phyloP scores from a whole-genome alignment of 352 stramenopile genomes.

The Peronospora belbahrii region DNA sequence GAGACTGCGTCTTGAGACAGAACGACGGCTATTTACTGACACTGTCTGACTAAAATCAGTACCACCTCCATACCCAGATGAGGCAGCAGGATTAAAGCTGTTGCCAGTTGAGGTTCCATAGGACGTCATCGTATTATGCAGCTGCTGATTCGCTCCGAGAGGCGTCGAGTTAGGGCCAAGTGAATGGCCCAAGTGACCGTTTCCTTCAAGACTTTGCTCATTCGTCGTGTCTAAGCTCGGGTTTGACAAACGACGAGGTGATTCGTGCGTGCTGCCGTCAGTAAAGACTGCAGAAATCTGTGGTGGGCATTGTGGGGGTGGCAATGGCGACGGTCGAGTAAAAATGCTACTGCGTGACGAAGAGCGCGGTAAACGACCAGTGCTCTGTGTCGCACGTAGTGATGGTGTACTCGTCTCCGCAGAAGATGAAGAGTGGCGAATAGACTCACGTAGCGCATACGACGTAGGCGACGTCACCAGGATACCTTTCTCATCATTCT shows the following conservation, averaged over 20 bases:
- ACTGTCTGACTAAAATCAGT: slow-evolving; percentile 29
- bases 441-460: slow-evolving; percentile 67
- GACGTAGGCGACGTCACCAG: slow-evolving; percentile 78
- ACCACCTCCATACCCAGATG: slow-evolving; percentile 11
- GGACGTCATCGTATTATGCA: slow-evolving; percentile 19
- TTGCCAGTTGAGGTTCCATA: slow-evolving; percentile 10
- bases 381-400: slow-evolving; percentile 15
- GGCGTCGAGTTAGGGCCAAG: slow-evolving; percentile 44
- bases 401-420: slow-evolving; percentile 29
- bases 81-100: slow-evolving; percentile 24
- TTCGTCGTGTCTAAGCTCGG: slow-evolving; percentile 47
- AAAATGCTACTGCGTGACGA: slow-evolving; percentile 53
- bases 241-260: slow-evolving; percentile 59
- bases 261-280: slow-evolving; percentile 11
- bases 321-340: slow-evolving; percentile 48
- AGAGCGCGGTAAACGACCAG: slow-evolving; percentile 19
- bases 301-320: slow-evolving; percentile 45
- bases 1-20: slow-evolving; percentile 60
- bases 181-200: slow-evolving; percentile 53
- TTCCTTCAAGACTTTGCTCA: slow-evolving; percentile 24
- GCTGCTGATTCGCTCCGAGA: slow-evolving; percentile 22
- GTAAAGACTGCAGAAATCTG: slow-evolving; percentile 18
- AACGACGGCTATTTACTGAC: slow-evolving; percentile 32
- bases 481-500: slow-evolving; percentile 54
- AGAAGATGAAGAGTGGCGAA: slow-evolving; percentile 65